Percentiles rank a stretch among this genome's conserved stretches.
phyloP scores from a whole-genome alignment of 495 filamentous ascomycete species.

The Penicillium crystallinum region DNA sequence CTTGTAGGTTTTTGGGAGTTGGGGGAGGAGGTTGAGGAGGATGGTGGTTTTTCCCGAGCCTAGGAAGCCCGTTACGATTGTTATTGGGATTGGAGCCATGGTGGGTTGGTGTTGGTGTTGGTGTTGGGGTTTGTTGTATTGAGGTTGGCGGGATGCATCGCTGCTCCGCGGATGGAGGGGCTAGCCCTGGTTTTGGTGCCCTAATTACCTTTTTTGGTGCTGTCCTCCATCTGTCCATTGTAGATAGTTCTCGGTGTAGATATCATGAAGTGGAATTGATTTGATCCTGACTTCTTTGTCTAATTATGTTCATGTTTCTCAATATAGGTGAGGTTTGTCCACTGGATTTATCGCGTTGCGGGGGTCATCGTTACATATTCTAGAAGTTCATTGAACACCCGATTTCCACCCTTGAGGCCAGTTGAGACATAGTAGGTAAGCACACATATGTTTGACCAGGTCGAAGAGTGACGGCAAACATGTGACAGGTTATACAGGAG shows the following conservation, averaged over 20 bases:
- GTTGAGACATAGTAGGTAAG: no score
- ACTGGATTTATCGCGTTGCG: no score
- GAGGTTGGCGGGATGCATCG: not conserved
- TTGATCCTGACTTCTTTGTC: no score
- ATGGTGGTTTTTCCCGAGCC: conserved; percentile 93
- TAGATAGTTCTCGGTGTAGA: not conserved
- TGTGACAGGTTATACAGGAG: no score
- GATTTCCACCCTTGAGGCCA: no score
- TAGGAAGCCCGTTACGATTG: conserved; percentile 91
- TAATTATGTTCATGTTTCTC: no score
- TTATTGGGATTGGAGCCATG: conserved; percentile 76
- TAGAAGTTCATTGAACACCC: no score
- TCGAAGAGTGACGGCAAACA: no score
- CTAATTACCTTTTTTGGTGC: not conserved
- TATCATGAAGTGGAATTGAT: not conserved
- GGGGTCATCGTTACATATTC: no score
- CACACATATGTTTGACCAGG: no score
- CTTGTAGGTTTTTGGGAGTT: conserved; percentile 70
- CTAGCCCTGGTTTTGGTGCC: conserved; percentile 1
- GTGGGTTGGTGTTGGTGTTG: not conserved
- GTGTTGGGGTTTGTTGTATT: not conserved
- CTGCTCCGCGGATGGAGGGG: not conserved
- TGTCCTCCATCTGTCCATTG: not conserved
- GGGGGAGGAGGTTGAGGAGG: conserved; percentile 81
- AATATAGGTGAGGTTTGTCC: no score